phyloP scores from a whole-genome alignment of 331 rosid genomes.

The Acacia concinna region DNA sequence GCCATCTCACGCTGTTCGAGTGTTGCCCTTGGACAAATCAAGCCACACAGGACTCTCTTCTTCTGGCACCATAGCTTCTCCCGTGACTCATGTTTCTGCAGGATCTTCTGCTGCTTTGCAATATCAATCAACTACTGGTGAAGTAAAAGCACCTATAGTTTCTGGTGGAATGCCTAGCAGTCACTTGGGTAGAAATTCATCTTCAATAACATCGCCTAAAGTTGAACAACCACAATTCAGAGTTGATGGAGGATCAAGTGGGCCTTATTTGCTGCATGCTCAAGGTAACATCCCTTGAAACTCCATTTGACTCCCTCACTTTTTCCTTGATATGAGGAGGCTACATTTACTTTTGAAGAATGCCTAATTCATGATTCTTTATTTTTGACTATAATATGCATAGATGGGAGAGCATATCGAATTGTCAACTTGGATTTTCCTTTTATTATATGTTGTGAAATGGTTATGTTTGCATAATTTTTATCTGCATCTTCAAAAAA shows the following conservation, averaged over 20 bases:
- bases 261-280: conserved; percentile 45
- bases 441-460: conserved; percentile 5
- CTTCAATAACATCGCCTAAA: conserved; percentile 33
- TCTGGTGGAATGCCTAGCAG: conserved; percentile 47
- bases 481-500: not conserved
- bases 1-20: conserved; percentile 38
- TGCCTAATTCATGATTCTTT: not conserved
- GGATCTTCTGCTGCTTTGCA: conserved; percentile 42
- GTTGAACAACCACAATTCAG: conserved; percentile 46
- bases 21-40: conserved; percentile 48
- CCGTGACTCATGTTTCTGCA: conserved; percentile 43
- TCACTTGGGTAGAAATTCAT: conserved; percentile 36
- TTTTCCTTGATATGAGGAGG: not conserved
- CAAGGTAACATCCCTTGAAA: conserved; percentile 43
- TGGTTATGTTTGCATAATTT: not conserved
- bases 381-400: not conserved
- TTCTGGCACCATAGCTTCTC: conserved; percentile 38
- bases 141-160: conserved; percentile 39
- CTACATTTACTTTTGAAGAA: not conserved
- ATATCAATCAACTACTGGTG: conserved; percentile 46
- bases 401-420: not conserved
- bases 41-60: conserved; percentile 36
- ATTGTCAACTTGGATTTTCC: not conserved
- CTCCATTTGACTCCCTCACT: not conserved
- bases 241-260: conserved; percentile 52